Conservation (phyloP, 2,329 filamentous ascomycete genomes). For the Akanthomyces lecanii region DNA sequence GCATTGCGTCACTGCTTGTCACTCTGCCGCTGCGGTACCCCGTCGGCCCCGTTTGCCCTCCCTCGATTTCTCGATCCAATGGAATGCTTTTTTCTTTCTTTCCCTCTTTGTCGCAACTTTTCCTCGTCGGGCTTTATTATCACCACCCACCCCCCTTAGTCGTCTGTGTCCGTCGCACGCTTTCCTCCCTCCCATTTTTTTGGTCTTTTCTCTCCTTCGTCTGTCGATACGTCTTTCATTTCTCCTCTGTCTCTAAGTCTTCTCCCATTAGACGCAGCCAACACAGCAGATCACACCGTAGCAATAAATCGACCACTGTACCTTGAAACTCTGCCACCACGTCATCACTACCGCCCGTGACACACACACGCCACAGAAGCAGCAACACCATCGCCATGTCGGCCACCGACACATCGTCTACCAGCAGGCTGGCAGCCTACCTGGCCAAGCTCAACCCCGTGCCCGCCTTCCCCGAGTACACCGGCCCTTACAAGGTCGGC, state of each 20-base stretch:
- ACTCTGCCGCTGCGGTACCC: neutral
- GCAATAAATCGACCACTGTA: neutral
- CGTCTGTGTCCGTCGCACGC: neutral
- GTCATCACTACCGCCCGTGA: neutral
- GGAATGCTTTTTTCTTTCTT: neutral
- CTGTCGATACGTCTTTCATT: neutral
- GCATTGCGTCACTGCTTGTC: constrained; percentile 17
- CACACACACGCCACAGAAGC: neutral
- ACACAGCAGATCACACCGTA: neutral
- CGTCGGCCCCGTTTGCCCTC: neutral
- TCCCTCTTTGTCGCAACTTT: neutral
- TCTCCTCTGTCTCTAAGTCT: neutral
- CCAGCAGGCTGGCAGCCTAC: constrained; percentile 41
- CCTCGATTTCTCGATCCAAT: constrained; percentile 6
- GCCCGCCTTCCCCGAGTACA: constrained; percentile 69
- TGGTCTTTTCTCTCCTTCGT: neutral
- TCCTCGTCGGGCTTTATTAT: neutral
- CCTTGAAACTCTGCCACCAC: neutral
- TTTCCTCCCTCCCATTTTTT: neutral
- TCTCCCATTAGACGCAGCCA: neutral
- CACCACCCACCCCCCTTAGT: neutral
- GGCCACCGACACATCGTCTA: neutral
- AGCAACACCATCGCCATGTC: constrained; percentile 11
- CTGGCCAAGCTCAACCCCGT: constrained; percentile 61
- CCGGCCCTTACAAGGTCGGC: constrained; percentile 73